Evolutionary conservation across 306 rosid species (phyloP).

Genomic region (Rubus parviflorus): DNA sequence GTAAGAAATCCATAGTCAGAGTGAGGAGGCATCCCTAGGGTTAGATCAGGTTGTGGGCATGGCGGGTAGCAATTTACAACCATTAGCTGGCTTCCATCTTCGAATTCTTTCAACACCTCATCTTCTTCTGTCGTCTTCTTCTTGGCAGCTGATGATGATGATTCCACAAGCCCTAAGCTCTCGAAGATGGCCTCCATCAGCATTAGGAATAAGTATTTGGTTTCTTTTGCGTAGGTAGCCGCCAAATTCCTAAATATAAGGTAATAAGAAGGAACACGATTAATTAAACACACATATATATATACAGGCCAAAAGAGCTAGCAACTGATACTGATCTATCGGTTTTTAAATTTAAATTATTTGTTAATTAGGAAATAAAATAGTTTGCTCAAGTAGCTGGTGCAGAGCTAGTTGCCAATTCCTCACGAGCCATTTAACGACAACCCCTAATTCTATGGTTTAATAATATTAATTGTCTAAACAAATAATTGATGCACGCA

Average conservation of each 20-base stretch:
- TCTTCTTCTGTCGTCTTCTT: slow-evolving; percentile 31
- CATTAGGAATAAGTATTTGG: slow-evolving; percentile 47
- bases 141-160: not conserved
- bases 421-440: not conserved
- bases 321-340: not conserved
- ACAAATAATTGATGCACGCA: not conserved
- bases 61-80: slow-evolving; percentile 79
- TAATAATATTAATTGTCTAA: not conserved
- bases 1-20: slow-evolving; percentile 94
- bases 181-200: slow-evolving; percentile 65
- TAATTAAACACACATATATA: not conserved
- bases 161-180: slow-evolving; percentile 56
- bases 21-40: slow-evolving; percentile 91
- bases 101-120: slow-evolving; percentile 41
- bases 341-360: not conserved
- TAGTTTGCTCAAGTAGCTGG: not conserved
- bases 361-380: not conserved
- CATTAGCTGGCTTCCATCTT: slow-evolving; percentile 88
- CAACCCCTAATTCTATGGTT: slow-evolving; percentile 2
- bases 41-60: slow-evolving; percentile 91
- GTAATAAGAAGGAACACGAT: not conserved
- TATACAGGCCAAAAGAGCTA: not conserved
- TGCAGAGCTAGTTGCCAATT: not conserved
- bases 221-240: slow-evolving; percentile 65
- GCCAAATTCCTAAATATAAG: slow-evolving; percentile 42